Evolutionary conservation across 306 rosid genomes (phyloP).

Genomic region (Cucumis cinereus): DNA sequence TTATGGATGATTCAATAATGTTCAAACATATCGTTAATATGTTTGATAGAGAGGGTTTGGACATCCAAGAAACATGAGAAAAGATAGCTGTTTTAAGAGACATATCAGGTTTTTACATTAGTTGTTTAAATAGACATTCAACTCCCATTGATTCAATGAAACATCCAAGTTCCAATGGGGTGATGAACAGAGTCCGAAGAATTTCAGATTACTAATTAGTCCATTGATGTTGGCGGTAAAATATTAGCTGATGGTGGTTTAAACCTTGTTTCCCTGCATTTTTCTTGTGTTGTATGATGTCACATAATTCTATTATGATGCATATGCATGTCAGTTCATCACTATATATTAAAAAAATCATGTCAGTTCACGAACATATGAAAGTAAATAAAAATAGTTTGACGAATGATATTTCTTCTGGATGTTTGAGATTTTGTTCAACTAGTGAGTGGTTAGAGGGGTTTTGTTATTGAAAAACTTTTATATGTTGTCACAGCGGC

Average conservation of each 20-base stretch:
- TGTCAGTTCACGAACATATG: background rate
- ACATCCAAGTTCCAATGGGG: background rate
- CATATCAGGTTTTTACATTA: no score
- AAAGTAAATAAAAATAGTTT: background rate
- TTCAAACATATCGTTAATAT: background rate
- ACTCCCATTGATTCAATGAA: no score
- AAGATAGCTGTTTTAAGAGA: no score
- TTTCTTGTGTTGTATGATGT: background rate
- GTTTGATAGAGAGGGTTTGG: background rate
- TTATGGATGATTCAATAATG: background rate
- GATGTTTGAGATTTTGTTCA: background rate
- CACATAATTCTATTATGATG: background rate
- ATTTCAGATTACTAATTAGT: background rate
- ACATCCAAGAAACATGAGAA: background rate
- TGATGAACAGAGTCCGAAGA: background rate
- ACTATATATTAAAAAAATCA: background rate
- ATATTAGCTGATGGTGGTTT: background rate
- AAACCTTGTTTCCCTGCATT: background rate
- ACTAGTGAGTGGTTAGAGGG: background rate
- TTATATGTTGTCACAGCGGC: slow-evolving; percentile 36
- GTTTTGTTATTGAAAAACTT: background rate
- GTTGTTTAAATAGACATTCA: no score
- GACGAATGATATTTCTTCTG: background rate
- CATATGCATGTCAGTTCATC: background rate
- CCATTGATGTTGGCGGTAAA: background rate